Evolutionary conservation across 805 yeast species (phyloP), one percentile per base, ranked within the genome.

Genomic region (Candida oleophila): DNA sequence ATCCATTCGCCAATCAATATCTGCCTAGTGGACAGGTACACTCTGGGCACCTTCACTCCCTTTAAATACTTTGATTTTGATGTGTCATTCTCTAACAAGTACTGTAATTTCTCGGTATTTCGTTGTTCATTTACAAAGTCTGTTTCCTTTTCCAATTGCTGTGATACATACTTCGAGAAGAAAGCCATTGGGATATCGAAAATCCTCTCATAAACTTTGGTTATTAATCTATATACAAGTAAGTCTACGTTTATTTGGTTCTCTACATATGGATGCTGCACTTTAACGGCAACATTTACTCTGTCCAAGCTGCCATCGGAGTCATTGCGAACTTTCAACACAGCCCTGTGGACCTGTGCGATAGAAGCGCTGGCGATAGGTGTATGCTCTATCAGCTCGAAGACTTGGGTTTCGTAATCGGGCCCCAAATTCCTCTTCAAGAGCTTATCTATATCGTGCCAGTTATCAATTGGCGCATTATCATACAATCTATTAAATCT

Each of bases 321-420:
- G 7, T 33, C 36, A 15, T 15, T 33, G 15, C 7, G 18, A 5
- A 14, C 36, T 44, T 59, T 63, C 51, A 85, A 57, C 11, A 51
- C 54, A 0, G 80, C 89, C 41, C 64, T 67, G 52, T 84, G 89
- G 4, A 84, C 89, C 55, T 84, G 90, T 0, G 89, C 89, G 51
- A 84, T 74, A 40, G 86, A 81, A 0, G 92, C 95, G 60, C 88
- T 81, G 1, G 92, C 94, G 15, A 85, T 68, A 1, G 92, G 88
- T 1, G 42, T 55, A 49, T 75, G 78, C 30, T 82, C 84, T 34
- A 87, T 68, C 5, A 51, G 49, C 11, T 22, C 22, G 53, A 82
- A 82, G 0, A 68, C 35, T 16, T 55, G 55, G 9, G 63, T 54
- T 37, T 59, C 61, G 59, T 78, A 79, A 52, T 72, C 53, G 0